These are phyloP conservation scores for Trypanosomatidae sp. DNA, from an alignment of 208 protist species.

Conservation along the genomic window DNA sequence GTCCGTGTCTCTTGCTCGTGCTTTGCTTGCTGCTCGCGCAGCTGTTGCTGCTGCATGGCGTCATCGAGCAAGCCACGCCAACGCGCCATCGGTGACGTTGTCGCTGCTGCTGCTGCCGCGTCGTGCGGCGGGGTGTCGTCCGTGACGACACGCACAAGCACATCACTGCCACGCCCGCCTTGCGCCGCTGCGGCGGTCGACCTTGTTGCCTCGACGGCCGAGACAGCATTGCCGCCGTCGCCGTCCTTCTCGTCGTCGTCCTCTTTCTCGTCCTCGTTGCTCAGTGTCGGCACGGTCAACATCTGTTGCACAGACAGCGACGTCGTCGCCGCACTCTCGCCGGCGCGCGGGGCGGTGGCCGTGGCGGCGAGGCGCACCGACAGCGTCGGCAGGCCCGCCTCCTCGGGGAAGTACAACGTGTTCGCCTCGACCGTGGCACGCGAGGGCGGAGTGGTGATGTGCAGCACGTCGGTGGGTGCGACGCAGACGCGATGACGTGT, in stretches of 20 bases:
- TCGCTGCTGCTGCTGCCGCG: background rate
- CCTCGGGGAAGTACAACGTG: constrained; percentile 55
- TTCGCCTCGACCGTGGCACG: constrained; percentile 4
- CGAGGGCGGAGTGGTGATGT: constrained; percentile 6
- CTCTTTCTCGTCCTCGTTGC: constrained; percentile 4
- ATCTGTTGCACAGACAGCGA: constrained; percentile 17
- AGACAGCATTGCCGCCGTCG: background rate
- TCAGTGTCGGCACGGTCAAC: constrained; percentile 19
- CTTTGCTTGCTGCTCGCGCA: too few species aligned
- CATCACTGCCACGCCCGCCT: background rate
- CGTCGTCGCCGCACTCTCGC: constrained; percentile 13
- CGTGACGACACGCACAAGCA: too few species aligned
- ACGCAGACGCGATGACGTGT: background rate
- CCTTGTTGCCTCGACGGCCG: background rate
- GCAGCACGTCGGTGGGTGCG: background rate
- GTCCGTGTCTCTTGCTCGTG: too few species aligned
- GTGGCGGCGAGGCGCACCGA: constrained; percentile 22
- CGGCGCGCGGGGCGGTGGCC: background rate
- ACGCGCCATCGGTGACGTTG: constrained; percentile 1
- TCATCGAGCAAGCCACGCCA: constrained; percentile 22
- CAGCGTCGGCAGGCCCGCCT: constrained; percentile 29
- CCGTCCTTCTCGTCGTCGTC: constrained; percentile 9
- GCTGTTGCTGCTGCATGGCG: too few species aligned
- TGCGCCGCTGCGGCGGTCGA: background rate
- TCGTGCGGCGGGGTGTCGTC: background rate